phyloP scores from a whole-genome alignment of 176 grass and related monocot species.

The Bromus sterilis region DNA sequence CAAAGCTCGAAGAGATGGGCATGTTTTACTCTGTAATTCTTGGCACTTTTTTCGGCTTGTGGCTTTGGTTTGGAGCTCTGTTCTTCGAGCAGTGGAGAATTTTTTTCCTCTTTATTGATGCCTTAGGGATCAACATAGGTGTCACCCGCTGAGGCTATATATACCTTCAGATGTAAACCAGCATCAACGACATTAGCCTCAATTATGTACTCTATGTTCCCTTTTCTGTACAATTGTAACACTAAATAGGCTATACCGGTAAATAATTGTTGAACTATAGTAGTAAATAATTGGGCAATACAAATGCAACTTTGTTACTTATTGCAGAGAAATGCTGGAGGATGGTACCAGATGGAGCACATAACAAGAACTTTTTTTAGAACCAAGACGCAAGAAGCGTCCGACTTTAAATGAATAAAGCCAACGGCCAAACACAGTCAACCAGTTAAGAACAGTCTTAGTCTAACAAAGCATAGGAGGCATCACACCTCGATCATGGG shows the following conservation, averaged over 20 bases:
- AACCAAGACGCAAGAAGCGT: no score
- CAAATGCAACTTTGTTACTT: no score
- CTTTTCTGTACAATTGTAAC: not conserved
- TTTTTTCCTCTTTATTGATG: not conserved
- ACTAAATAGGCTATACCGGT: not conserved
- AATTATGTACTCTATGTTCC: not conserved
- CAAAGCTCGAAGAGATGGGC: not conserved
- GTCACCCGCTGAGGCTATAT: not conserved
- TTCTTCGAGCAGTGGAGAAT: not conserved
- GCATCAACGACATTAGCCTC: not conserved
- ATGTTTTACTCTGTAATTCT: not conserved
- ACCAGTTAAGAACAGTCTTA: no score
- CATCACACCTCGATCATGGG: no score
- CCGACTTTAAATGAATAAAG: no score
- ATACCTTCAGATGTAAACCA: not conserved
- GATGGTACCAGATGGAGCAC: no score
- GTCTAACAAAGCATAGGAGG: no score
- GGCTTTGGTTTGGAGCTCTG: not conserved
- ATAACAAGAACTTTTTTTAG: no score
- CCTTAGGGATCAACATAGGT: not conserved
- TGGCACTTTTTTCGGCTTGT: not conserved
- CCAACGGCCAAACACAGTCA: no score
- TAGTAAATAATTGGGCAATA: no score
- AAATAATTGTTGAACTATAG: not conserved
- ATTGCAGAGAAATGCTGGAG: no score